phyloP scores from a whole-genome alignment of 1,139 yeast species.

The Geotrichum citri-aurantii region DNA sequence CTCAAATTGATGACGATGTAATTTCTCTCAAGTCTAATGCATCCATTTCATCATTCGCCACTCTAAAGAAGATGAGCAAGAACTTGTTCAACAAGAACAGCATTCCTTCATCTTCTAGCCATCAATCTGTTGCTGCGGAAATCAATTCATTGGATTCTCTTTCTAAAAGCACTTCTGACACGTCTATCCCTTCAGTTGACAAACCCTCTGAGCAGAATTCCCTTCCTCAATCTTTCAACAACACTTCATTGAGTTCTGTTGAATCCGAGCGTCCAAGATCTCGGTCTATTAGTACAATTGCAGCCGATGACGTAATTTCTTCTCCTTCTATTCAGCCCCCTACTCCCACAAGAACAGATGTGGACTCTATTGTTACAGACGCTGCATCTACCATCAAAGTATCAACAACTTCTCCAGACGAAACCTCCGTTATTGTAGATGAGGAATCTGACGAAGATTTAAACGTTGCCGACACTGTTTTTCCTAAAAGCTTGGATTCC shows the following conservation, averaged over 20 bases:
- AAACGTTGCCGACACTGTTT: slow-evolving; percentile 34
- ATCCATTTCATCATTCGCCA: slow-evolving; percentile 30
- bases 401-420: background rate
- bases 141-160: background rate
- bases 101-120: background rate
- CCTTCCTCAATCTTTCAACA: slow-evolving; percentile 5
- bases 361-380: slow-evolving; percentile 4
- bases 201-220: background rate
- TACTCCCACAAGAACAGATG: slow-evolving; percentile 2
- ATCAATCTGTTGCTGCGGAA: background rate
- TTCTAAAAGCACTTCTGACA: background rate
- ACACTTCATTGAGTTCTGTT: slow-evolving; percentile 26
- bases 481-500: slow-evolving; percentile 35
- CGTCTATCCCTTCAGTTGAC: background rate
- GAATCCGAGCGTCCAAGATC: slow-evolving; percentile 20
- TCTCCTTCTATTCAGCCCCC: background rate
- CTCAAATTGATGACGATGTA: slow-evolving; percentile 19
- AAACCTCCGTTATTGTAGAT: slow-evolving; percentile 7
- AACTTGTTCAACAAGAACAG: slow-evolving; percentile 1
- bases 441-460: slow-evolving; percentile 24
- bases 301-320: background rate
- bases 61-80: slow-evolving; percentile 24
- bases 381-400: slow-evolving; percentile 13
- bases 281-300: background rate
- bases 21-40: slow-evolving; percentile 26